Conservation (phyloP, 2,329 filamentous ascomycete species). For the Diaporthe ampelina region DNA sequence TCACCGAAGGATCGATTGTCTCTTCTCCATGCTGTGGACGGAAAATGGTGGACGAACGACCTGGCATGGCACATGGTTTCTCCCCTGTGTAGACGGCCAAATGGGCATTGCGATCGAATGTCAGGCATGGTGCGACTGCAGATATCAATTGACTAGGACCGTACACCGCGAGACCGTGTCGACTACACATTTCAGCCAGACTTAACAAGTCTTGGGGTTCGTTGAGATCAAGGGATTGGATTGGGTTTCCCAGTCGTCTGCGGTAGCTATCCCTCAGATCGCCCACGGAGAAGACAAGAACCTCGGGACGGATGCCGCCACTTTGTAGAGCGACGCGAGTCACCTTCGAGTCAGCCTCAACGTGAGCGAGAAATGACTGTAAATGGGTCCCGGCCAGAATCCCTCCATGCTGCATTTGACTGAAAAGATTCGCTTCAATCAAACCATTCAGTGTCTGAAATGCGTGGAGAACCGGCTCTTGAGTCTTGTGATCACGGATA, state of each 20-base stretch:
- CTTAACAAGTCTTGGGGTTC: neutral
- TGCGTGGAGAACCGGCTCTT: neutral
- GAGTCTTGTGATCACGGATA: constrained; percentile 18
- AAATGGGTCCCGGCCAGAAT: constrained; percentile 7
- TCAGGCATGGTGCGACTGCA: constrained; percentile 26
- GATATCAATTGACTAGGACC: constrained; percentile 20
- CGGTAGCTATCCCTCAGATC: neutral
- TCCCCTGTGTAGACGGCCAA: constrained; percentile 33
- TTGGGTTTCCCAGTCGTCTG: neutral
- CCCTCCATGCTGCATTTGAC: neutral
- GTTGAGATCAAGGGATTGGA: neutral
- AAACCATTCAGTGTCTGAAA: constrained; percentile 7
- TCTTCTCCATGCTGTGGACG: constrained; percentile 33
- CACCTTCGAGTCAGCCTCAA: constrained; percentile 3
- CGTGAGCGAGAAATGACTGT: neutral
- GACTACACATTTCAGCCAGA: neutral
- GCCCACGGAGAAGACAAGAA: neutral
- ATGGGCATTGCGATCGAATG: constrained; percentile 30
- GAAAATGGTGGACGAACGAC: constrained; percentile 23
- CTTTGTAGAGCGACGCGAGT: constrained; percentile 14
- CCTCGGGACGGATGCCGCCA: constrained; percentile 2
- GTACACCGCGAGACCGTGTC: constrained; percentile 18
- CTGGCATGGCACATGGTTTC: constrained; percentile 8
- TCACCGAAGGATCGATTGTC: constrained; percentile 23
- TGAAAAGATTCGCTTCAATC: constrained; percentile 12